Conservation (phyloP, 371 early-diverging fungal genomes). For the Mortierella sp. region DNA sequence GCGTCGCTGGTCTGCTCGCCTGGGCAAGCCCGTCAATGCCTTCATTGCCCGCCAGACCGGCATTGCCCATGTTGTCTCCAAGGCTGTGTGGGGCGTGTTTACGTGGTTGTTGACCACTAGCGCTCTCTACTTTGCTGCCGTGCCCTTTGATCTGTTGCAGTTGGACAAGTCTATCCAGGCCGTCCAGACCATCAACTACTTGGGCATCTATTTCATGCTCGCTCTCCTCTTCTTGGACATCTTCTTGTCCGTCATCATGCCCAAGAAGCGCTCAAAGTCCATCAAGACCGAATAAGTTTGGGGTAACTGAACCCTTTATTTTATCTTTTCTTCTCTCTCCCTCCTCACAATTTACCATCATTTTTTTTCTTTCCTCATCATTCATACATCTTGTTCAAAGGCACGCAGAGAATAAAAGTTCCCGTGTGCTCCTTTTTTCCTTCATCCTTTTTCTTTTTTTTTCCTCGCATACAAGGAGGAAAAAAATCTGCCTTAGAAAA, state of each 20-base stretch:
- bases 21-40: constrained; percentile 42
- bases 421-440: not conserved
- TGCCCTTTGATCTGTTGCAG: constrained; percentile 51
- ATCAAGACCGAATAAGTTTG: constrained; percentile 40
- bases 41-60: constrained; percentile 37
- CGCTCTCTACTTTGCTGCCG: constrained; percentile 51
- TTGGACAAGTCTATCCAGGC: constrained; percentile 47
- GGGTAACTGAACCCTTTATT: too few species aligned
- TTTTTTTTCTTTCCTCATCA: not conserved
- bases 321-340: not conserved
- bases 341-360: not conserved
- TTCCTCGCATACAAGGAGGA: not conserved
- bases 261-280: constrained; percentile 55
- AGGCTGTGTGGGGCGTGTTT: constrained; percentile 29
- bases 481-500: not conserved
- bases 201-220: constrained; percentile 47
- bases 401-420: not conserved
- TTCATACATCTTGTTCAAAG: not conserved
- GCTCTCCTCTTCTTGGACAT: constrained; percentile 34
- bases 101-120: constrained; percentile 51
- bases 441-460: not conserved
- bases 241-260: constrained; percentile 38
- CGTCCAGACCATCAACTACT: constrained; percentile 31
- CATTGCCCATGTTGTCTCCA: constrained; percentile 17
- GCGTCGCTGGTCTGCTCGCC: constrained; percentile 43